Evolutionary conservation across 2,329 filamentous ascomycete species (phyloP), one percentile per base, ranked within the genome.

Genomic region (Alternaria conjuncta): DNA sequence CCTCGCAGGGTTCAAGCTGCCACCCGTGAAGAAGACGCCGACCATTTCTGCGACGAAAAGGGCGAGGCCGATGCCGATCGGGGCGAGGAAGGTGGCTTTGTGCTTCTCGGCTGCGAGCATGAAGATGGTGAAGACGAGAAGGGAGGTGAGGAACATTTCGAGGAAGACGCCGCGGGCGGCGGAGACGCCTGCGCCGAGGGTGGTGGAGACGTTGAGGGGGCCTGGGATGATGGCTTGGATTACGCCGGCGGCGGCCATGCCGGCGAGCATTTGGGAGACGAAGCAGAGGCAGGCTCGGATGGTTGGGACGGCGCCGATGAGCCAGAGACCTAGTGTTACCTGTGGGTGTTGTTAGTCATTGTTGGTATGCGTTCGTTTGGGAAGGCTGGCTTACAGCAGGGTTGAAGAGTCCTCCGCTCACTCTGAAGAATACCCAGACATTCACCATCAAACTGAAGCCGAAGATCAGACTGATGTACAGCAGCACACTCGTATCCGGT

Each of bases 81-180:
- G 91, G 0, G 91, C 91, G 2, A 93, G 80, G 73, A 86, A 92
- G 0, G 91, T 93, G 3, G 88, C 87, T 47, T 89, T 88, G 77
- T 93, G 90, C 80, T 93, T 93, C 75, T 92, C 90, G 5, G 88
- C 87, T 0, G 90, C 90, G 47, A 92, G 83, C 86, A 92, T 90
- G 70, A 81, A 80, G 53, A 82, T 80, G 3, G 78, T 80, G 56
- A 82, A 81, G 59, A 81, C 75, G 46, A 82, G 77, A 20, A 79
- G 69, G 0, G 78, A 74, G 3, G 80, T 81, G 8, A 81, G 66
- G 57, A 81, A 79, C 73, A 79, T 79, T 49, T 82, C 80, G 41
- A 82, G 75, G 59, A 82, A 82, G 25, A 81, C 70, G 23, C 79
- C 80, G 25, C 68, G 75, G 0, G 75, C 71, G 11, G 73, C 62